A percentile compares a stretch with the other conserved stretches of the same genome.
These are phyloP conservation scores for Calonectria pseudoturangicola DNA, from an alignment of 2,329 filamentous ascomycete species.

Conservation along the genomic window DNA sequence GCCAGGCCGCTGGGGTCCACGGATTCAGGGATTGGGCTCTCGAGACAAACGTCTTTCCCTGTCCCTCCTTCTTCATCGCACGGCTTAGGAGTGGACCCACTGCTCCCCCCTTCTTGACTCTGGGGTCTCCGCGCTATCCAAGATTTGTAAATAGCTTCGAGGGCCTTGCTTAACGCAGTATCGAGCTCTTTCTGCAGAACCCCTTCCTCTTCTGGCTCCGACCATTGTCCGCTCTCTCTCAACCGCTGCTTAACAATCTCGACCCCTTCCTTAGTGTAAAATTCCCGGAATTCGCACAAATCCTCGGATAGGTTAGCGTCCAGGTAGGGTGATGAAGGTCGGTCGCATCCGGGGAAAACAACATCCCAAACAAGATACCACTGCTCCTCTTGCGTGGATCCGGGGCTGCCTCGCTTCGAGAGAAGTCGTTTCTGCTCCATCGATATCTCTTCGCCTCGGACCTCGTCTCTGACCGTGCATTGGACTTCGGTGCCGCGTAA, in stretches of 20 bases:
- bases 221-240: neutral
- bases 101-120: neutral
- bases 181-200: neutral
- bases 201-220: neutral
- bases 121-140: neutral
- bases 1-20: neutral
- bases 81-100: neutral
- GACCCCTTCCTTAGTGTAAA: neutral
- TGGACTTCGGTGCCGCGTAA: neutral
- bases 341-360: neutral
- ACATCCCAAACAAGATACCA: constrained; percentile 10
- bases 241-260: neutral
- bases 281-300: neutral
- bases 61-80: neutral
- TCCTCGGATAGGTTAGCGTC: constrained; percentile 5
- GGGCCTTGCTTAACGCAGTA: neutral
- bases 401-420: neutral
- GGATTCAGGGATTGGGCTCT: neutral
- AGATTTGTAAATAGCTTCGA: constrained; percentile 1
- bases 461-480: neutral
- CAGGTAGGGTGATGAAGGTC: neutral
- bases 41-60: neutral
- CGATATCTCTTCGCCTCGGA: neutral
- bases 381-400: constrained; percentile 13
- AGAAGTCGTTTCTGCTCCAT: neutral